A percentile compares a stretch with the other conserved stretches of the same genome.
Conservation (phyloP, 2,329 filamentous ascomycete genomes). For the Pestalotiopsis sp. region DNA sequence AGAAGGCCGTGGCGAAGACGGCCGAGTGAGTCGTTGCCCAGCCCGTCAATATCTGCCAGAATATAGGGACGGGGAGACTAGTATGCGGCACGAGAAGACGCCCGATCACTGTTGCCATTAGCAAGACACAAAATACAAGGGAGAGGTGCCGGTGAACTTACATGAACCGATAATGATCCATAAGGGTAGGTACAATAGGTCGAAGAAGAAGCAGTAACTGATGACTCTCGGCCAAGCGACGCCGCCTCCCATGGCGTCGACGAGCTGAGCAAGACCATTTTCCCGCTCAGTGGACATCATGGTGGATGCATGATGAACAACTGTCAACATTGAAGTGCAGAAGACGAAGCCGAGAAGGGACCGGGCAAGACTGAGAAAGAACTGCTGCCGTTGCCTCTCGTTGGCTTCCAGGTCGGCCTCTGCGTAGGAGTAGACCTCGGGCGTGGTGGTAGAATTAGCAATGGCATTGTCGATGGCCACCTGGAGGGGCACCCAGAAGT, state of each 20-base stretch:
- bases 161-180: conserved; percentile 37
- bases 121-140: conserved; percentile 47
- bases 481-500: conserved; percentile 70
- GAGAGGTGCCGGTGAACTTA: conserved; percentile 37
- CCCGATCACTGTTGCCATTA: conserved; percentile 26
- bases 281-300: conserved; percentile 72
- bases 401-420: conserved; percentile 44
- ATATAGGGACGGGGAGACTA: conserved; percentile 33
- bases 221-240: conserved; percentile 62
- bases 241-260: conserved; percentile 76
- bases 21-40: conserved; percentile 63
- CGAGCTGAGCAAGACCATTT: conserved; percentile 69
- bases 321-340: conserved; percentile 68
- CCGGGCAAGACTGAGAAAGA: conserved; percentile 67
- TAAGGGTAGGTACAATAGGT: conserved; percentile 63
- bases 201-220: conserved; percentile 68
- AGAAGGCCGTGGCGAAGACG: conserved; percentile 53
- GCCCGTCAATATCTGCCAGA: conserved; percentile 50
- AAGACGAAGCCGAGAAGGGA: conserved; percentile 68
- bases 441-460: conserved; percentile 19
- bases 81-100: conserved; percentile 29
- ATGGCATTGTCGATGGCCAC: conserved; percentile 39
- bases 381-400: conserved; percentile 56
- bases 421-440: conserved; percentile 23
- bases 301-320: conserved; percentile 72